Evolutionary conservation across 176 grass and related monocot species (phyloP).

Genomic region (Eleusine indica): DNA sequence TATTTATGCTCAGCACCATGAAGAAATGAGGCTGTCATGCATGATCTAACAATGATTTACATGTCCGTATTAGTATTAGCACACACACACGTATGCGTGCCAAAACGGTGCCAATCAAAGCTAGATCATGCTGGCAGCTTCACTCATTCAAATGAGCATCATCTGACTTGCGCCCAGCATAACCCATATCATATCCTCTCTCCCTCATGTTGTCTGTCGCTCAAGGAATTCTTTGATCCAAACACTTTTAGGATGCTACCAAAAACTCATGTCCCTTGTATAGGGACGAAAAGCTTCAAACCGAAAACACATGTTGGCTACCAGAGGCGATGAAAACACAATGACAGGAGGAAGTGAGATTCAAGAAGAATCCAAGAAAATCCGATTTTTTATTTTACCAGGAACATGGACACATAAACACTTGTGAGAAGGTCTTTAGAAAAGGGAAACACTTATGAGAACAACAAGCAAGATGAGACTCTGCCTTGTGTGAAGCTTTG

Average conservation of each 20-base stretch:
- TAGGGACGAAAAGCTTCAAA: too few relatives aligned
- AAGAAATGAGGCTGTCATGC: slow-evolving; percentile 67
- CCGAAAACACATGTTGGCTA: too few relatives aligned
- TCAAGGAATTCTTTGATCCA: too few relatives aligned
- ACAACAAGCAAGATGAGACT: not conserved
- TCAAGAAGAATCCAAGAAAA: not conserved
- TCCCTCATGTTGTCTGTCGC: not conserved
- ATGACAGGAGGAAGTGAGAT: not conserved
- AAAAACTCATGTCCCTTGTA: too few relatives aligned
- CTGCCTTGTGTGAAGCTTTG: not conserved
- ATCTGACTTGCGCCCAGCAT: not conserved
- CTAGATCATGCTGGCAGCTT: slow-evolving; percentile 88
- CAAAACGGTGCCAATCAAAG: slow-evolving; percentile 34
- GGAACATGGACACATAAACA: not conserved
- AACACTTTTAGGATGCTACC: too few relatives aligned
- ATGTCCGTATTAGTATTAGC: not conserved
- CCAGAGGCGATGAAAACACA: too few relatives aligned
- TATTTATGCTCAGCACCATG: slow-evolving; percentile 25
- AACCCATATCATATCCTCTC: not conserved
- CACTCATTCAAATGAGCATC: slow-evolving; percentile 62
- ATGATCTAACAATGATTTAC: slow-evolving; percentile 63
- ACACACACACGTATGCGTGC: not conserved
- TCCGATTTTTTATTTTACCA: not conserved
- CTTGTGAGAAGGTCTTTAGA: too few relatives aligned
- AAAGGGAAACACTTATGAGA: not conserved